Conservation (phyloP, 106 monocot species). For the Allium cepa region DNA sequence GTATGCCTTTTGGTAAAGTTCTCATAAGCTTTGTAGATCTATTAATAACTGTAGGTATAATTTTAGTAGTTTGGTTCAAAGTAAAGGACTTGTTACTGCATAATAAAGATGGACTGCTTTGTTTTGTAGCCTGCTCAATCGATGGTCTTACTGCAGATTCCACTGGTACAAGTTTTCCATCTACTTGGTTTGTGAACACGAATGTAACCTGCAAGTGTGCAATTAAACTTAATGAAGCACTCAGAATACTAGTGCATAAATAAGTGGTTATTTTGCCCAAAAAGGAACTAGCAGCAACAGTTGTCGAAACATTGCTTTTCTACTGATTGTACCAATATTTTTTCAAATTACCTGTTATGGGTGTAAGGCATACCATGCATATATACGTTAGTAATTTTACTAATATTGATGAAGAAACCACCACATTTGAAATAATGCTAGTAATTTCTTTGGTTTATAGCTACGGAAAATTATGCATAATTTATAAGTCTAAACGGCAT, state of each 20-base stretch:
- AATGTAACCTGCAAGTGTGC: conserved; percentile 52
- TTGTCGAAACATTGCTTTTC: background rate
- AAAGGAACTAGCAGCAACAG: background rate
- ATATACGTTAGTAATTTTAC: no score
- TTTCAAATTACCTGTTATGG: no score
- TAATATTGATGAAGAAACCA: no score
- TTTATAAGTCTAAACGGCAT: background rate
- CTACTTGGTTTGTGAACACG: conserved; percentile 96
- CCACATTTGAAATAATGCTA: no score
- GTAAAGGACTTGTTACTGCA: no score
- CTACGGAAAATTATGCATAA: background rate
- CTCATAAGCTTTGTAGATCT: conserved; percentile 18
- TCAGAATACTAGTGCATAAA: no score
- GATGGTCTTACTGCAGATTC: conserved; percentile 43
- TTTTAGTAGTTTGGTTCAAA: background rate
- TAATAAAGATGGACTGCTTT: background rate
- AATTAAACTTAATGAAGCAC: no score
- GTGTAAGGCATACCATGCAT: no score
- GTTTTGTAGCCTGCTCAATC: background rate
- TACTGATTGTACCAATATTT: no score
- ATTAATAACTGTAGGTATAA: conserved; percentile 12
- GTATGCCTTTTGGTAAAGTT: conserved; percentile 13
- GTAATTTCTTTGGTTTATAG: no score
- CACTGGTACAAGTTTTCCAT: conserved; percentile 86
- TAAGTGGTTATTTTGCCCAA: no score